phyloP scores from a whole-genome alignment of 208 protist species.

The Leishmania braziliensis region DNA sequence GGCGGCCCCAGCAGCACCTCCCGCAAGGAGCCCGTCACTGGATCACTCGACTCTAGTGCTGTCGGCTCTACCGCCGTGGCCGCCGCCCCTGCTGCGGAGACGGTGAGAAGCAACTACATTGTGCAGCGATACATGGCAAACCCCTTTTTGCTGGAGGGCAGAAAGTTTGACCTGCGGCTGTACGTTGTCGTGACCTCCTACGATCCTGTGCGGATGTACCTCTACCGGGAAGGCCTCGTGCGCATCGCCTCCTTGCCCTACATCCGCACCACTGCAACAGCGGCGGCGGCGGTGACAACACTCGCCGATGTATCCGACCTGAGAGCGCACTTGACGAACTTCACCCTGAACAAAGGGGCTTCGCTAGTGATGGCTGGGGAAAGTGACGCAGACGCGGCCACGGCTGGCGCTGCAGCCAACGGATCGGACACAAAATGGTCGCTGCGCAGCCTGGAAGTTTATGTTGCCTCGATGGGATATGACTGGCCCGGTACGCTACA shows the following conservation, averaged over 20 bases:
- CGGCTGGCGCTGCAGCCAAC: constrained; percentile 36
- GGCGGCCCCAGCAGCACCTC: not conserved
- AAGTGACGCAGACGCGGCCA: constrained; percentile 24
- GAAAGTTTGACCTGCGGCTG: constrained; percentile 94
- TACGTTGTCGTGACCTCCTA: constrained; percentile 92
- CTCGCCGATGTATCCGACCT: constrained; percentile 30
- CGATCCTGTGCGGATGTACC: constrained; percentile 77
- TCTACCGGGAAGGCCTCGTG: constrained; percentile 89
- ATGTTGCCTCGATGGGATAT: constrained; percentile 37
- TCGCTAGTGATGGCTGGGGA: constrained; percentile 39
- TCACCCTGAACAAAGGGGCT: constrained; percentile 82
- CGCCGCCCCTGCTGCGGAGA: constrained; percentile 1
- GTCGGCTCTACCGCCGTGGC: not conserved
- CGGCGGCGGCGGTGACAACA: not conserved
- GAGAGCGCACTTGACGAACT: constrained; percentile 91
- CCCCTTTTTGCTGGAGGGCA: constrained; percentile 80
- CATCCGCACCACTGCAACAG: constrained; percentile 3
- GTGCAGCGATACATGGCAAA: constrained; percentile 82
- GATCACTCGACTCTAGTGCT: too few species aligned
- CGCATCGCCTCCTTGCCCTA: constrained; percentile 86
- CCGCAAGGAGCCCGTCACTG: not conserved
- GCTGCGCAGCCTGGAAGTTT: constrained; percentile 42
- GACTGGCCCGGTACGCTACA: constrained; percentile 65
- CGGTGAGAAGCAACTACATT: constrained; percentile 26
- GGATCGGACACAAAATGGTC: constrained; percentile 58